phyloP scores from a whole-genome alignment of 345 rosid species.

The Mangifera indica region DNA sequence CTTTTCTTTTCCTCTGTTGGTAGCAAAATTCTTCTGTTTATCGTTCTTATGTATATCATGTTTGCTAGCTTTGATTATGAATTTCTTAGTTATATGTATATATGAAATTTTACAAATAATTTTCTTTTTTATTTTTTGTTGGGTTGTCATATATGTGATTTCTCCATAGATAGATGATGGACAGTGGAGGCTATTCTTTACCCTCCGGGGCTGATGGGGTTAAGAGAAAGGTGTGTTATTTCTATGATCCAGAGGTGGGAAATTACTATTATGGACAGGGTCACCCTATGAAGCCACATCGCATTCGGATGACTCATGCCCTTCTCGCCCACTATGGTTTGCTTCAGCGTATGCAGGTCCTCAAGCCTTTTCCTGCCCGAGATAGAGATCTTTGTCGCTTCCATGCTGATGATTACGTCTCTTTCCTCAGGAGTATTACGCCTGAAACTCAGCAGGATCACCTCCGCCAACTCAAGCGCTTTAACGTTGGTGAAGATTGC shows the following conservation, averaged over 20 bases:
- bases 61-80: too few species aligned
- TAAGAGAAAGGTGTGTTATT: conserved; percentile 62
- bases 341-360: conserved; percentile 66
- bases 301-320: conserved; percentile 65
- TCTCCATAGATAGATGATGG: conserved; percentile 19
- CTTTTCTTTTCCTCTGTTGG: background rate
- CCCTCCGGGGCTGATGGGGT: conserved; percentile 57
- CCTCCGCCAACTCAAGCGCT: conserved; percentile 56
- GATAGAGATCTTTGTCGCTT: conserved; percentile 64
- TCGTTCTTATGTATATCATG: background rate
- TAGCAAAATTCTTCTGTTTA: background rate
- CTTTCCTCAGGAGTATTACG: conserved; percentile 55
- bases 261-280: conserved; percentile 68
- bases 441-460: conserved; percentile 66
- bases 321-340: conserved; percentile 63
- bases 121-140: background rate
- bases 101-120: background rate
- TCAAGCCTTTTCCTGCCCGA: conserved; percentile 57
- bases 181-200: conserved; percentile 53
- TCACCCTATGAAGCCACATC: conserved; percentile 68
- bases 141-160: background rate
- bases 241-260: conserved; percentile 68
- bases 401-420: conserved; percentile 62
- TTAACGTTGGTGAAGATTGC: conserved; percentile 66
- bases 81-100: background rate